Evolutionary conservation across 2,329 filamentous ascomycete genomes (phyloP).

Genomic region (Pseudopithomyces chartarum): DNA sequence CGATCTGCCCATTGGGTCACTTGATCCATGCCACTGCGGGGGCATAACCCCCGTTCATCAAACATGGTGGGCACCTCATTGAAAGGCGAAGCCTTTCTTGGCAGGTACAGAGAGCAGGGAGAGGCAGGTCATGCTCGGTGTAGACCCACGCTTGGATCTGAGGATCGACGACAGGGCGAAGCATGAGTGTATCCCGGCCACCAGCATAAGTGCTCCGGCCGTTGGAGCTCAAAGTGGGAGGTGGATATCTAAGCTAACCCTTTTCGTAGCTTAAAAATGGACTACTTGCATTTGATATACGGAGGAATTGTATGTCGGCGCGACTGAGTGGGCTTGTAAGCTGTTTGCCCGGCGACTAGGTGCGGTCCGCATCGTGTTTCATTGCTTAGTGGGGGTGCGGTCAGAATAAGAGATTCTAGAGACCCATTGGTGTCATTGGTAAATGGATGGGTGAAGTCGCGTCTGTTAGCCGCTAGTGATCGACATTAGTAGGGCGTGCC

Average conservation of each 20-base stretch:
- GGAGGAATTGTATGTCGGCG: constrained; percentile 11
- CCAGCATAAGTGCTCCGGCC: constrained; percentile 14
- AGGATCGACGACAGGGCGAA: constrained; percentile 22
- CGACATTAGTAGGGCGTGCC: neutral
- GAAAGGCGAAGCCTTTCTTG: constrained; percentile 31
- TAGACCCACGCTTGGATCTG: constrained; percentile 33
- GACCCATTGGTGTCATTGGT: constrained; percentile 16
- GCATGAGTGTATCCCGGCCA: constrained; percentile 13
- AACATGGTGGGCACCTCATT: constrained; percentile 26
- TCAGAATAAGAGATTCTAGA: neutral
- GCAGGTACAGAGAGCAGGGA: constrained; percentile 28
- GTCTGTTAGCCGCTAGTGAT: neutral
- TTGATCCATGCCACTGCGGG: constrained; percentile 5
- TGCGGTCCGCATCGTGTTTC: constrained; percentile 5
- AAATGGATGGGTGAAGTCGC: constrained; percentile 13
- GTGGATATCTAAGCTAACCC: neutral
- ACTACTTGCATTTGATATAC: neutral
- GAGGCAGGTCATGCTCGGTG: constrained; percentile 18
- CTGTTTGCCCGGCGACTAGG: constrained; percentile 7
- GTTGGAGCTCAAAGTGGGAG: neutral
- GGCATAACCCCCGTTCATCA: constrained; percentile 31
- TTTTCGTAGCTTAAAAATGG: neutral
- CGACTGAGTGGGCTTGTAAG: constrained; percentile 9
- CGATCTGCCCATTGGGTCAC: constrained; percentile 5
- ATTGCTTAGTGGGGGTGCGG: constrained; percentile 1